Percentiles rank a stretch among this genome's conserved stretches.
These are phyloP conservation scores for Keqinozyma sinolaborantium DNA, from an alignment of 1,139 yeast genomes.

Conservation along the genomic window DNA sequence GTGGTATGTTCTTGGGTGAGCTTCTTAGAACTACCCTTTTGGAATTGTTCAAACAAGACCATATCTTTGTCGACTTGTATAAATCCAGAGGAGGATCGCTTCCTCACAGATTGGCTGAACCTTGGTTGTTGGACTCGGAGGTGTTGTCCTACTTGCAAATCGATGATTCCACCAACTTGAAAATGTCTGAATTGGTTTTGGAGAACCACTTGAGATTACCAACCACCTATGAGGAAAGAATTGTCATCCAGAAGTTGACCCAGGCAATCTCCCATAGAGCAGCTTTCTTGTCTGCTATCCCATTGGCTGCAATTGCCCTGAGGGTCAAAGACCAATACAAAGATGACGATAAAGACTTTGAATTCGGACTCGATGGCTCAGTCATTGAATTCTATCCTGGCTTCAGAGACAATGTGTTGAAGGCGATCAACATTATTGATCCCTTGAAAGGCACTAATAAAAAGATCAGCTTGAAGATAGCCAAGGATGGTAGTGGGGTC, in stretches of 20 bases:
- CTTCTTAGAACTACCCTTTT: constrained; percentile 68
- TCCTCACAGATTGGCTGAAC: constrained; percentile 65
- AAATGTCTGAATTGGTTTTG: constrained; percentile 61
- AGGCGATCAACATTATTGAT: constrained; percentile 66
- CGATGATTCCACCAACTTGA: constrained; percentile 70
- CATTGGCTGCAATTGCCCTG: constrained; percentile 69
- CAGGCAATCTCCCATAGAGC: constrained; percentile 81
- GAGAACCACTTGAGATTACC: constrained; percentile 64
- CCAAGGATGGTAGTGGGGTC: constrained; percentile 93
- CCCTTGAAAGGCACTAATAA: constrained; percentile 70
- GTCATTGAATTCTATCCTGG: constrained; percentile 92
- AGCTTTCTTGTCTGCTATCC: constrained; percentile 82
- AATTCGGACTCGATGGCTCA: constrained; percentile 93
- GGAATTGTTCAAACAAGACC: constrained; percentile 58
- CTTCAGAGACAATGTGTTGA: constrained; percentile 70
- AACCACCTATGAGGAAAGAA: constrained; percentile 65
- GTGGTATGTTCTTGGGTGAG: constrained; percentile 95
- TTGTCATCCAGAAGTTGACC: constrained; percentile 66
- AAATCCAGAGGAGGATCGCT: constrained; percentile 47
- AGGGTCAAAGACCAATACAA: constrained; percentile 41
- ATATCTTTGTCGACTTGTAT: constrained; percentile 54
- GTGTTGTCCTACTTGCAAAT: constrained; percentile 79
- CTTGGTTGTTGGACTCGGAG: constrained; percentile 81
- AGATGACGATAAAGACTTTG: constrained; percentile 65
- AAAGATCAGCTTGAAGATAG: constrained; percentile 69